Evolutionary conservation across 305 asterid species (phyloP).

Genomic region (Ilex paraguariensis): DNA sequence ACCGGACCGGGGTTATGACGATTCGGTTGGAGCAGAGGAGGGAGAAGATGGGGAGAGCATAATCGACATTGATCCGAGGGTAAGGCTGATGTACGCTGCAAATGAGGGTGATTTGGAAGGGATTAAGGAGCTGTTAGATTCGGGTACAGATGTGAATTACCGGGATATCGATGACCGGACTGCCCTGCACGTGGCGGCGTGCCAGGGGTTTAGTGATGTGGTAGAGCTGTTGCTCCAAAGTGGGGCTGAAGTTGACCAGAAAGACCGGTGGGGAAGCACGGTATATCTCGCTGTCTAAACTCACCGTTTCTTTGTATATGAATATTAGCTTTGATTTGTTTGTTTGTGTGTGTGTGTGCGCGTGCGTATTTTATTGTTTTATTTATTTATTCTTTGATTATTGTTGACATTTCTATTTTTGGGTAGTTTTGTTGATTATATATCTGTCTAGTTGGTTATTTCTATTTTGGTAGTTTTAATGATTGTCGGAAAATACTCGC

Average conservation of each 20-base stretch:
- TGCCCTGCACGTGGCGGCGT: constrained; percentile 88
- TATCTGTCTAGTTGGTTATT: not conserved
- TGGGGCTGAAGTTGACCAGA: constrained; percentile 56
- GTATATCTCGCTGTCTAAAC: constrained; percentile 26
- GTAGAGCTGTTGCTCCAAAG: constrained; percentile 54
- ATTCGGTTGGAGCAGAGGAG: constrained; percentile 30
- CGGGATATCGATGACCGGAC: constrained; percentile 81
- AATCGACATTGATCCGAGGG: constrained; percentile 63
- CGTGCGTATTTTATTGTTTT: not conserved
- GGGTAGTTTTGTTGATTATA: not conserved
- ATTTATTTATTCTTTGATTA: not conserved
- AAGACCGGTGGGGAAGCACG: constrained; percentile 99
- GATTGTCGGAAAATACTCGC: too few species aligned
- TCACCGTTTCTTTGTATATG: not conserved
- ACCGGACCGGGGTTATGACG: constrained; percentile 47
- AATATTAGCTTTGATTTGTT: not conserved
- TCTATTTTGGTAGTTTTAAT: too few species aligned
- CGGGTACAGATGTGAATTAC: constrained; percentile 72
- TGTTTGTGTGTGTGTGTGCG: too few species aligned
- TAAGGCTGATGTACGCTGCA: constrained; percentile 75
- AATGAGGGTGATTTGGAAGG: constrained; percentile 88
- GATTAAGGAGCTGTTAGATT: constrained; percentile 61
- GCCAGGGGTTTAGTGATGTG: constrained; percentile 78
- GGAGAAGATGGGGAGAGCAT: constrained; percentile 31
- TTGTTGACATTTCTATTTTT: not conserved